These are phyloP conservation scores for Colletotrichum filicis DNA, from an alignment of 2,329 filamentous ascomycete genomes.

Conservation along the genomic window DNA sequence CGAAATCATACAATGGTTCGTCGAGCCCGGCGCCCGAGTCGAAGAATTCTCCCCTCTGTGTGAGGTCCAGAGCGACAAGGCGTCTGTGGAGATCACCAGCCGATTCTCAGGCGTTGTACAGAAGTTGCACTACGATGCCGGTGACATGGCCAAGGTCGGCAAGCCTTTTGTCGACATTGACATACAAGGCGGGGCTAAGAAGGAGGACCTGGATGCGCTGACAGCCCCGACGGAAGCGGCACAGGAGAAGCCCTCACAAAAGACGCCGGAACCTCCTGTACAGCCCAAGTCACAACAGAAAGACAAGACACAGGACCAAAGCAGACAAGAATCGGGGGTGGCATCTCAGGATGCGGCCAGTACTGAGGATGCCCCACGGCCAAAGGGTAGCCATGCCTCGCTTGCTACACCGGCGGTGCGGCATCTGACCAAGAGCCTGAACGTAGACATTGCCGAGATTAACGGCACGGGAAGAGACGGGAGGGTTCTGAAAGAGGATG, in stretches of 20 bases:
- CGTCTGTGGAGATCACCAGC: slow-evolving; percentile 90
- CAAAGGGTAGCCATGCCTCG: slow-evolving; percentile 73
- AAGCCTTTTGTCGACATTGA: slow-evolving; percentile 96
- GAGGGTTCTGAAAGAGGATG: slow-evolving; percentile 91
- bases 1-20: slow-evolving; percentile 99
- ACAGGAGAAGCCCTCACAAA: slow-evolving; percentile 40
- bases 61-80: slow-evolving; percentile 98
- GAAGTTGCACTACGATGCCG: slow-evolving; percentile 93
- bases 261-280: slow-evolving; percentile 30
- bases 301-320: slow-evolving; percentile 8
- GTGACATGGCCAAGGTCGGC: slow-evolving; percentile 96
- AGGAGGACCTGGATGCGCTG: slow-evolving; percentile 62
- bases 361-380: slow-evolving; percentile 39
- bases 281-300: background rate
- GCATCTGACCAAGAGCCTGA: slow-evolving; percentile 83
- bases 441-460: slow-evolving; percentile 82
- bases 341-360: background rate
- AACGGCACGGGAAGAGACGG: slow-evolving; percentile 90
- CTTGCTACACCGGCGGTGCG: slow-evolving; percentile 94
- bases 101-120: slow-evolving; percentile 96
- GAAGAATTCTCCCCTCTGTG: slow-evolving; percentile 98
- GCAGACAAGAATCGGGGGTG: slow-evolving; percentile 21
- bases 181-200: slow-evolving; percentile 80
- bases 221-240: slow-evolving; percentile 13
- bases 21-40: slow-evolving; percentile 92